Base-by-base conservation (phyloP, 2,329 filamentous ascomycete species). In the Bipolaris victoriae region DNA sequence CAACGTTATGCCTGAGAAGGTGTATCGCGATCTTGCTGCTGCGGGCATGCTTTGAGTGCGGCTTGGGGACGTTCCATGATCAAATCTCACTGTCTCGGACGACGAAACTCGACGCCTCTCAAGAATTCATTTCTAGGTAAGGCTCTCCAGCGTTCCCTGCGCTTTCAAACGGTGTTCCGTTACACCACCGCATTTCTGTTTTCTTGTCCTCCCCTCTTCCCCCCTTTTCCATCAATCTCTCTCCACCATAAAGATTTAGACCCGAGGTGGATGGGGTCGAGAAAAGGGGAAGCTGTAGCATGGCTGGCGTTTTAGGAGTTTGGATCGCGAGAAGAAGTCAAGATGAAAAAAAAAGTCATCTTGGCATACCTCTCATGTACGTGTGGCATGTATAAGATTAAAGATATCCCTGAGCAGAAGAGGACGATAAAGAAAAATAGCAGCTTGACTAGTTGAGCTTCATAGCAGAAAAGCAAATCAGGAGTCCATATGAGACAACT, bases 1-100 rank as follows among this genome's bases (percentile, higher is more conserved):
- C 45, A 98, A 99, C 71, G 95, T 99, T 55, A 99, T 99, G 95
- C 95, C 96, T 0, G 92, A 97, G 80, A 96, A 97, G 83, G 94
- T 99, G 52, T 99, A 97, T 77, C 88, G 93, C 65, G 95, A 99
- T 83, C 79, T 98, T 77, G 90, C 92, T 78, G 96, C 96, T 80
- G 92, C 96, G 75, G 94, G 94, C 33, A 82, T 97, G 71, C 63
- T 76, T 5, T 76, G 58, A 71, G 53, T 20, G 11, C 6, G 5
- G n/a, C 7, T 18, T 18, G 5, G n/a, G 13, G 15, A 10, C n/a
- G n/a, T 15, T 15, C 5, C n/a, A 46, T 11, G 4, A 5, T 15
- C 7, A 11, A 11, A 22, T 46, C n/a, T 46, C 10, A 3, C 22
- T 26, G 3, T n/a, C 5, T 22, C 22, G 7, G 16, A 16, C 13